Percentiles rank a stretch among this genome's conserved stretches.
Evolutionary conservation across 23 red algal genomes (phyloP).

Genomic region (Gracilaria gracilis): DNA sequence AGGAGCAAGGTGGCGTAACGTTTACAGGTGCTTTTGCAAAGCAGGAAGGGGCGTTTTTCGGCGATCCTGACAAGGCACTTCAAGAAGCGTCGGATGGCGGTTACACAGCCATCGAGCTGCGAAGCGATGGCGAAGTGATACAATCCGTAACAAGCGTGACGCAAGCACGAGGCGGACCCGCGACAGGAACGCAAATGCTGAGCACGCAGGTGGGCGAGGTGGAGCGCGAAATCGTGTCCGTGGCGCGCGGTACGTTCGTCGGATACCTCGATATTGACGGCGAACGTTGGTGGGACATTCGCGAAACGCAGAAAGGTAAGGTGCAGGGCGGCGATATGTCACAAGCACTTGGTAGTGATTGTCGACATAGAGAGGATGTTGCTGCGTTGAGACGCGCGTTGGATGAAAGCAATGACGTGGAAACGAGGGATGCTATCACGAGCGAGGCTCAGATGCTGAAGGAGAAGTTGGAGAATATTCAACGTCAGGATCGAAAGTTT

Average conservation of each 20-base stretch:
- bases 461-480: conserved; percentile 72
- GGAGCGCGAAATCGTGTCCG: conserved; percentile 29
- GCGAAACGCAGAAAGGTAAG: conserved; percentile 45
- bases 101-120: conserved; percentile 48
- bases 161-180: background rate
- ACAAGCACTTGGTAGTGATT: conserved; percentile 52
- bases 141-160: conserved; percentile 27
- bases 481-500: conserved; percentile 53
- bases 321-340: conserved; percentile 7
- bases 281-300: conserved; percentile 77
- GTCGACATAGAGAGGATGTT: conserved; percentile 60
- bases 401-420: conserved; percentile 39
- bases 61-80: conserved; percentile 30
- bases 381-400: conserved; percentile 32
- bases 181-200: background rate
- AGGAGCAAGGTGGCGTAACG: conserved; percentile 9
- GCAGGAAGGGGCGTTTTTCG: conserved; percentile 22
- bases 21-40: conserved; percentile 49
- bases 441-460: conserved; percentile 61
- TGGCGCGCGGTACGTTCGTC: conserved; percentile 53
- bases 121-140: conserved; percentile 26
- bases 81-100: conserved; percentile 12
- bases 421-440: conserved; percentile 35
- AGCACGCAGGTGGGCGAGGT: background rate
- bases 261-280: conserved; percentile 78